These are phyloP conservation scores for Cystobasidium slooffiae DNA, from an alignment of 1,284 basidiomycete species.

Conservation along the genomic window DNA sequence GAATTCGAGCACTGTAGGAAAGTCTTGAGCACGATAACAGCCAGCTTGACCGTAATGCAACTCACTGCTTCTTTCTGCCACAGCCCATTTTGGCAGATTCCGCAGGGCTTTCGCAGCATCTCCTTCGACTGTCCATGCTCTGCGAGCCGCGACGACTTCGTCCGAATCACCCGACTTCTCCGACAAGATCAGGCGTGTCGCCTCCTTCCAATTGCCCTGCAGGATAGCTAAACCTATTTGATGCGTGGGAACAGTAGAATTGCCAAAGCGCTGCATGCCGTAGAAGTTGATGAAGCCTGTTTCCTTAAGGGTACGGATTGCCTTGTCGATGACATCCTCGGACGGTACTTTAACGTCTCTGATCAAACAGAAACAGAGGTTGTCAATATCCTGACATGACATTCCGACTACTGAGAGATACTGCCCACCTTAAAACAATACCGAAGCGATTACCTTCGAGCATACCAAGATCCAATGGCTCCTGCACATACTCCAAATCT, in stretches of 20 bases:
- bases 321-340: conserved; percentile 70
- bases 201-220: conserved; percentile 84
- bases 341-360: conserved; percentile 82
- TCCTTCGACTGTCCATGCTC: conserved; percentile 77
- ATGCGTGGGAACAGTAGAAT: conserved; percentile 92
- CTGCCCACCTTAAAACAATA: conserved; percentile 79
- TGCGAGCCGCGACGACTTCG: conserved; percentile 75
- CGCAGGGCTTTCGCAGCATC: conserved; percentile 77
- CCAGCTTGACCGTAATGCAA: background rate
- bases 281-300: conserved; percentile 98
- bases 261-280: conserved; percentile 98
- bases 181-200: conserved; percentile 78
- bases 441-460: conserved; percentile 94
- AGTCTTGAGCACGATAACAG: background rate
- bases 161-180: conserved; percentile 86
- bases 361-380: conserved; percentile 16
- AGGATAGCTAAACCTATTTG: conserved; percentile 88
- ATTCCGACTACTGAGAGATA: too few relatives aligned
- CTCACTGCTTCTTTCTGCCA: conserved; percentile 79
- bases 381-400: conserved; percentile 50
- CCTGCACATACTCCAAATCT: conserved; percentile 81
- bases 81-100: conserved; percentile 81
- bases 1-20: conserved; percentile 70
- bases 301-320: conserved; percentile 77
- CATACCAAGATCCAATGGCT: conserved; percentile 86